Percentiles rank a stretch among this genome's conserved stretches.
Evolutionary conservation across 192 early-diverging fungal genomes (phyloP).

Genomic region (Rhizoclosmatium globosum): DNA sequence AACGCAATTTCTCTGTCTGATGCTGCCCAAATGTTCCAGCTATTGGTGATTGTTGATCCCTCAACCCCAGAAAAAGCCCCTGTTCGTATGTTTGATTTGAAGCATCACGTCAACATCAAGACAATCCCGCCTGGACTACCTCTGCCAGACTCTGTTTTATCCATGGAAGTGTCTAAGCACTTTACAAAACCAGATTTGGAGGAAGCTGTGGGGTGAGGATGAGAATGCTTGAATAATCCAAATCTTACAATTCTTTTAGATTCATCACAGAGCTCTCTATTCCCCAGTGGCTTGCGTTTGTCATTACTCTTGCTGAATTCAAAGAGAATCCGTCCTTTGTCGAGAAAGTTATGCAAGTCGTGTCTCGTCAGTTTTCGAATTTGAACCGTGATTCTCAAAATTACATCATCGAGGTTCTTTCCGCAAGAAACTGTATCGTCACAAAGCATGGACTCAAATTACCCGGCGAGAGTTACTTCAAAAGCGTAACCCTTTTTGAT

Average conservation of each 20-base stretch:
- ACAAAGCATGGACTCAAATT: constrained; percentile 74
- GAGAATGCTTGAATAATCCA: background rate
- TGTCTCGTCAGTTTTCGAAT: constrained; percentile 57
- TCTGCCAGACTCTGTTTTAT: constrained; percentile 66
- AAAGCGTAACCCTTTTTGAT: constrained; percentile 79
- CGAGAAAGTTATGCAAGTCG: constrained; percentile 68
- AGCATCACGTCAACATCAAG: constrained; percentile 73
- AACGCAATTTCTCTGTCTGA: constrained; percentile 45
- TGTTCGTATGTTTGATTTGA: constrained; percentile 54
- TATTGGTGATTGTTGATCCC: constrained; percentile 56
- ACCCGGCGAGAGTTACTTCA: constrained; percentile 80
- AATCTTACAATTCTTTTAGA: background rate
- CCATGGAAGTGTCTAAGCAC: constrained; percentile 67
- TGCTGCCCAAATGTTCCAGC: constrained; percentile 52
- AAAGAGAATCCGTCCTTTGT: constrained; percentile 63
- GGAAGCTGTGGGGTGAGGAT: constrained; percentile 12
- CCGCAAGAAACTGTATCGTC: constrained; percentile 64
- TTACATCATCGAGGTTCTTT: constrained; percentile 43
- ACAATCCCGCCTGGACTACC: constrained; percentile 69
- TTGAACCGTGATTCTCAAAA: constrained; percentile 38
- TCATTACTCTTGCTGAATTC: constrained; percentile 57
- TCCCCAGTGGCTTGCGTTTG: constrained; percentile 69
- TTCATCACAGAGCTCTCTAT: constrained; percentile 62
- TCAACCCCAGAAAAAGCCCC: constrained; percentile 35
- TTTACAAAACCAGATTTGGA: constrained; percentile 70